These are phyloP conservation scores for Akanthomyces muscarius DNA, from an alignment of 2,329 filamentous ascomycete genomes.

Conservation along the genomic window DNA sequence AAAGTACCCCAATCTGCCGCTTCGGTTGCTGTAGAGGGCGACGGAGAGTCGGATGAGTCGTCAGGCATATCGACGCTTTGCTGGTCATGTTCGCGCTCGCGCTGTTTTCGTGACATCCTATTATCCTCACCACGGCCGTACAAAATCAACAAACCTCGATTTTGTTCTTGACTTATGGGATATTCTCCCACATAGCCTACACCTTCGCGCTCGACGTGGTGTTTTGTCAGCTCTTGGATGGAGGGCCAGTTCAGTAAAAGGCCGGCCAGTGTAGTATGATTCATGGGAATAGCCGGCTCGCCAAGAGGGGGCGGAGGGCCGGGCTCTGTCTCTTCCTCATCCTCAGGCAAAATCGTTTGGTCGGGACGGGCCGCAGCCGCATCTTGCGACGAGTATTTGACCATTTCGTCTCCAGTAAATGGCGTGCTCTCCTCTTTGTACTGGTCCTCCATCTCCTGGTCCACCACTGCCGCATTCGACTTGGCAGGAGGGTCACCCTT, in stretches of 20 bases:
- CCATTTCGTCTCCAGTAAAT: constrained; percentile 25
- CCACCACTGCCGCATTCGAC: neutral
- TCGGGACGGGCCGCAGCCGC: constrained; percentile 13
- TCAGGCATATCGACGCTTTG: constrained; percentile 41
- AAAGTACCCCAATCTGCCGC: constrained; percentile 57
- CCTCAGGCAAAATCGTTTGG: constrained; percentile 30
- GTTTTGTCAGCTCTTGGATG: constrained; percentile 60
- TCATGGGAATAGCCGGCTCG: constrained; percentile 69
- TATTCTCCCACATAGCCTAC: constrained; percentile 63
- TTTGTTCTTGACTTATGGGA: constrained; percentile 71
- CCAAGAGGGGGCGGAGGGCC: constrained; percentile 52
- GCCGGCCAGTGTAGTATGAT: constrained; percentile 88
- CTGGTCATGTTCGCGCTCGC: constrained; percentile 34
- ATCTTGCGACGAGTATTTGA: constrained; percentile 2
- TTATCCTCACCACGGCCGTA: constrained; percentile 76
- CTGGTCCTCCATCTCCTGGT: constrained; percentile 18
- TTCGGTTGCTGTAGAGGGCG: constrained; percentile 50
- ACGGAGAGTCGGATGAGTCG: constrained; percentile 50
- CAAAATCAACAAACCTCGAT: constrained; percentile 67
- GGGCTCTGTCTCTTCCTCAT: constrained; percentile 49
- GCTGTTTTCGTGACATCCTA: constrained; percentile 50
- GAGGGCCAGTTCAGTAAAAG: constrained; percentile 70
- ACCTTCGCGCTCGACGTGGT: constrained; percentile 43
- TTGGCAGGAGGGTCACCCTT: neutral
- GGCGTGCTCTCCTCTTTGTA: constrained; percentile 26